Conservation (phyloP, 441 rosid species). For the Euphorbia schlechtendalii region DNA sequence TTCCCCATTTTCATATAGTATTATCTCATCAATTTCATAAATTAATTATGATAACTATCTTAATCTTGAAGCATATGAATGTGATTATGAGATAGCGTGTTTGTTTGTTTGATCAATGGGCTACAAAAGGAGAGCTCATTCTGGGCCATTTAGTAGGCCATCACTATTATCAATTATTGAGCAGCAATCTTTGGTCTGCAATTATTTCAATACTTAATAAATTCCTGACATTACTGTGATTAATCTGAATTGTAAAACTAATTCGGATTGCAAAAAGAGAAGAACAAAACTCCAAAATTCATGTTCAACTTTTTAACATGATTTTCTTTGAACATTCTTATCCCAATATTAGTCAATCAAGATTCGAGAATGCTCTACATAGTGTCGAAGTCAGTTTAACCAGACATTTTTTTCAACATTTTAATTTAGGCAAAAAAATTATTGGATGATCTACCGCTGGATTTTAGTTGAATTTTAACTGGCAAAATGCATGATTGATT, state of each 20-base stretch:
- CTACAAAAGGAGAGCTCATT: conserved; percentile 11
- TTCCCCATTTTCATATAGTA: neutral
- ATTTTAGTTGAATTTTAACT: conserved; percentile 6
- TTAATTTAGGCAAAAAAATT: neutral
- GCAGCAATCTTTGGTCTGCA: no score
- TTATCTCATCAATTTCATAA: neutral
- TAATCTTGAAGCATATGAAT: neutral
- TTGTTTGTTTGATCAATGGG: conserved; percentile 2
- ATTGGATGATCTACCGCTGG: neutral
- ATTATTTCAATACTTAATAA: no score
- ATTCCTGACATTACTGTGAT: no score
- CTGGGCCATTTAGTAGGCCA: conserved; percentile 18
- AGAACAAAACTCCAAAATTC: no score
- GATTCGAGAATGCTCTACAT: neutral
- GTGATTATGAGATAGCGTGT: neutral
- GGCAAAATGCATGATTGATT: neutral
- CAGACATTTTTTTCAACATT: conserved; percentile 9
- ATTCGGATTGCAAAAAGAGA: no score
- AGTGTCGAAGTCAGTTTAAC: neutral
- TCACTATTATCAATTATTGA: no score
- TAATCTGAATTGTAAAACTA: no score
- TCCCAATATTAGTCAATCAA: neutral
- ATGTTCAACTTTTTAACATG: neutral
- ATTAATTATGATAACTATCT: neutral
- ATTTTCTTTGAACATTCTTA: neutral